Evolutionary conservation across 1,139 yeast genomes (phyloP), one percentile per base, ranked within the genome.

Genomic region (Hyphopichia fennica): DNA sequence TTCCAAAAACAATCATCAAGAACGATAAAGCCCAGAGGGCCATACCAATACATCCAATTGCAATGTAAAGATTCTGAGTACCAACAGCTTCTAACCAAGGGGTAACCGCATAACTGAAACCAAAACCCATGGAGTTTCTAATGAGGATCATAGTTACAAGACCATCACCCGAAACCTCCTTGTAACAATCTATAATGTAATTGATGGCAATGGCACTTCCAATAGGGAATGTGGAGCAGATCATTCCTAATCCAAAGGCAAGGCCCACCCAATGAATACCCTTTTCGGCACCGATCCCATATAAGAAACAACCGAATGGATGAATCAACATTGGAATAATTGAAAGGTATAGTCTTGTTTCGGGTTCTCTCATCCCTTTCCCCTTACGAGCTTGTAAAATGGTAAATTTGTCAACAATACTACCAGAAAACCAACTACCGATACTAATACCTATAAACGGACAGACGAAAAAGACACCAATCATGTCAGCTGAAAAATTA

Each of bases 381-480:
- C 62, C 59, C 34, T 46, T 51, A 41, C 55, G 57, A 13, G 67
- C 66, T 38, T 60, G 36, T 39, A 42, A 46, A 31, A 59, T 48
- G 18, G 61, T 56, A 33, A 63, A 51, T 56, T 58, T 57, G 43
- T 67, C 72, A 9, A 72, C 63, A 6, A 65, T 50, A 40, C 62
- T 58, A 4, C 72, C 72, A 5, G 38, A 62, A 27, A 63, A 63
- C 40, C 53, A 48, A 42, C 62, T 52, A 18, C 69, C 70, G 14
- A 67, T 29, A 17, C 58, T 45, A 28, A 57, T 54, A 1, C 73
- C 72, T 18, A 58, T 56, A 27, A 69, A 62, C 13, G 78, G 75
- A 3, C 76, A 64, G 7, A 59, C 52, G 48, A 72, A 72, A 3
- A 74, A 68, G 10, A 70, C 50, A 34, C 79, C 79, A 48, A 67